Evolutionary conservation across 495 filamentous ascomycete species (phyloP).

Genomic region (Ascodesmis nigricans): DNA sequence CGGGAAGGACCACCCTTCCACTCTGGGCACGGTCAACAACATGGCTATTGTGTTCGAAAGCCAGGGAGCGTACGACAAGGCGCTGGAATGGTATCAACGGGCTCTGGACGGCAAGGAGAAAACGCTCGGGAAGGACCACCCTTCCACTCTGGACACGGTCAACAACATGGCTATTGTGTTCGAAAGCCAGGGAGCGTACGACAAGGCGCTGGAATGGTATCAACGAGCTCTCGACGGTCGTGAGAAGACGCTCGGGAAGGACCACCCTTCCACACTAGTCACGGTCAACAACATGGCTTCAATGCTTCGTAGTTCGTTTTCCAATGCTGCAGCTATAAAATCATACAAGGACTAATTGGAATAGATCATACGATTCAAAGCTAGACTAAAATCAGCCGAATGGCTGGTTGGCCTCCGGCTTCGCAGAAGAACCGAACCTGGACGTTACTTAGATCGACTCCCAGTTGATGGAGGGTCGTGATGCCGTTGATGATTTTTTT

Average conservation of each 20-base stretch:
- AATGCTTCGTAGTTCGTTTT: too few relatives aligned
- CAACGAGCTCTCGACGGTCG: constrained; percentile 6
- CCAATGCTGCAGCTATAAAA: too few relatives aligned
- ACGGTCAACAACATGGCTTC: constrained; percentile 7
- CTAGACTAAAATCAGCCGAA: too few relatives aligned
- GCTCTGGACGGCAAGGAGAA: constrained; percentile 3
- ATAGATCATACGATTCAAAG: too few relatives aligned
- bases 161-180: constrained; percentile 5
- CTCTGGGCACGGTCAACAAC: constrained; percentile 8
- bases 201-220: constrained; percentile 13
- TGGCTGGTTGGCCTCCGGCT: too few relatives aligned
- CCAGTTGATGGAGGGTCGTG: too few relatives aligned
- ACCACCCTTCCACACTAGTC: constrained; percentile 17
- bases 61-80: constrained; percentile 5
- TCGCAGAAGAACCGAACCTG: too few relatives aligned
- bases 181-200: constrained; percentile 10
- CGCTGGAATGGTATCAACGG: constrained; percentile 6
- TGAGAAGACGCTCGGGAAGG: constrained; percentile 10
- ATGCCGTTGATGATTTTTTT: too few relatives aligned
- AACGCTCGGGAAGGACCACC: constrained; percentile 1
- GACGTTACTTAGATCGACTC: too few relatives aligned
- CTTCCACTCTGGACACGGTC: constrained; percentile 1
- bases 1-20: constrained; percentile 17
- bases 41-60: constrained; percentile 5
- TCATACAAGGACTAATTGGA: too few relatives aligned